phyloP scores from a whole-genome alignment of 306 rosid genomes.

The Ziziphus jujuba region DNA sequence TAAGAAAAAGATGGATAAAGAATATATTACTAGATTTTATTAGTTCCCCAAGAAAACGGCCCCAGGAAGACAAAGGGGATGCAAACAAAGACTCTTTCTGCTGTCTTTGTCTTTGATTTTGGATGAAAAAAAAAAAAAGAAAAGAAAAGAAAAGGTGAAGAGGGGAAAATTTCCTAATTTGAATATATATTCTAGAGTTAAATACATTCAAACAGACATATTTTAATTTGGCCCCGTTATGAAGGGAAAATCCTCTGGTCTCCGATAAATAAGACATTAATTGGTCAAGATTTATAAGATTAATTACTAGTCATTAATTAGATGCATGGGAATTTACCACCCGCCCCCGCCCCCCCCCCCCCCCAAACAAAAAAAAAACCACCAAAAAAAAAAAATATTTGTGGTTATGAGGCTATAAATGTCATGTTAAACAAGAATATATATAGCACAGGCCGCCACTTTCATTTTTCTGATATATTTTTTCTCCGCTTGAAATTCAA shows the following conservation, averaged over 20 bases:
- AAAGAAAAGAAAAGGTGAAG: no score
- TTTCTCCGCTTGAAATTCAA: neutral
- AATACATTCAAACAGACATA: constrained; percentile 24
- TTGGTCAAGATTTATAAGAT: no score
- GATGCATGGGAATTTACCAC: no score
- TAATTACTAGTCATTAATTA: no score
- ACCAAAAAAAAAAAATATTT: no score
- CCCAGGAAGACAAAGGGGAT: constrained; percentile 28
- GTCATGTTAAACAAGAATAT: neutral
- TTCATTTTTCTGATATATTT: neutral
- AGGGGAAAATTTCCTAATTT: constrained; percentile 22
- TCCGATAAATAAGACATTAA: constrained; percentile 2
- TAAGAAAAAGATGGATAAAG: neutral
- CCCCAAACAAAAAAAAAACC: no score
- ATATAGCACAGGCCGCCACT: neutral
- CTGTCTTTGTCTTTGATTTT: constrained; percentile 32
- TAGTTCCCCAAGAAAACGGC: constrained; percentile 8
- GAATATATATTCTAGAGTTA: constrained; percentile 32
- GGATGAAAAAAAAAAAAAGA: constrained; percentile 31
- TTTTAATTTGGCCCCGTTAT: constrained; percentile 8
- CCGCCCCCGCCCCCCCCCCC: no score
- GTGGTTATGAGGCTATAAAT: neutral
- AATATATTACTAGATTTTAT: constrained; percentile 5
- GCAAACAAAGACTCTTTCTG: constrained; percentile 28
- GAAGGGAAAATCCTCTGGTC: constrained; percentile 1